phyloP scores from a whole-genome alignment of 768 basidiomycete species.

The Pulveroboletus frians region DNA sequence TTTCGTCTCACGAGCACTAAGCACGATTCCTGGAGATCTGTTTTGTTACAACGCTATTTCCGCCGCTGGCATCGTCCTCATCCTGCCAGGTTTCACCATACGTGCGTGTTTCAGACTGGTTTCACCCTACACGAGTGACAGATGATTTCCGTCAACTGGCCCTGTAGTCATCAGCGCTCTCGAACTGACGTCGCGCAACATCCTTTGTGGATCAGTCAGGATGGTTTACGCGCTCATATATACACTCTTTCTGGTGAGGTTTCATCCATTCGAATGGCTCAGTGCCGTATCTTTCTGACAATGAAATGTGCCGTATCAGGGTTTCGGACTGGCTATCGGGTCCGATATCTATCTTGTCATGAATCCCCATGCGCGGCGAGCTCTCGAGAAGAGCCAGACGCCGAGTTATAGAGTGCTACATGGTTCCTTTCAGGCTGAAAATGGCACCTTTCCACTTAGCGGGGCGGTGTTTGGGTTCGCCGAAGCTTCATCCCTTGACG shows the following conservation, averaged over 20 bases:
- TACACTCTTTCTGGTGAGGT: constrained; percentile 66
- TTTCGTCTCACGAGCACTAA: constrained; percentile 73
- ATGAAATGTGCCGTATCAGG: constrained; percentile 36
- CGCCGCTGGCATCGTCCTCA: constrained; percentile 84
- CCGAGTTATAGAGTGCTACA: constrained; percentile 45
- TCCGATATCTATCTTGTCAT: constrained; percentile 76
- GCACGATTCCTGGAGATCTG: constrained; percentile 63
- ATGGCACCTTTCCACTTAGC: constrained; percentile 40
- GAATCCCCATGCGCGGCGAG: constrained; percentile 48
- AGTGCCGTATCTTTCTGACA: constrained; percentile 3
- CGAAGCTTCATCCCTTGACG: constrained; percentile 29
- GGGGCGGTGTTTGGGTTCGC: constrained; percentile 47
- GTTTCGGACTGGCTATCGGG: constrained; percentile 79
- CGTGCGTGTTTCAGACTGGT: constrained; percentile 52
- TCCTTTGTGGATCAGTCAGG: constrained; percentile 76
- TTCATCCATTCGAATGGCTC: neutral
- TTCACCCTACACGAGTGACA: constrained; percentile 65
- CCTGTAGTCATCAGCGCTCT: constrained; percentile 66
- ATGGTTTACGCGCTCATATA: constrained; percentile 86
- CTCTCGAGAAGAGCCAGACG: constrained; percentile 28
- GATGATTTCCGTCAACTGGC: neutral
- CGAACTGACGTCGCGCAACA: constrained; percentile 75
- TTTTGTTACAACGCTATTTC: constrained; percentile 92
- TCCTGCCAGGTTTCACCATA: constrained; percentile 83
- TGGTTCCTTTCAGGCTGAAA: constrained; percentile 47